Base-by-base conservation (phyloP, 2,329 filamentous ascomycete genomes). In the Fusarium lyarnte region DNA sequence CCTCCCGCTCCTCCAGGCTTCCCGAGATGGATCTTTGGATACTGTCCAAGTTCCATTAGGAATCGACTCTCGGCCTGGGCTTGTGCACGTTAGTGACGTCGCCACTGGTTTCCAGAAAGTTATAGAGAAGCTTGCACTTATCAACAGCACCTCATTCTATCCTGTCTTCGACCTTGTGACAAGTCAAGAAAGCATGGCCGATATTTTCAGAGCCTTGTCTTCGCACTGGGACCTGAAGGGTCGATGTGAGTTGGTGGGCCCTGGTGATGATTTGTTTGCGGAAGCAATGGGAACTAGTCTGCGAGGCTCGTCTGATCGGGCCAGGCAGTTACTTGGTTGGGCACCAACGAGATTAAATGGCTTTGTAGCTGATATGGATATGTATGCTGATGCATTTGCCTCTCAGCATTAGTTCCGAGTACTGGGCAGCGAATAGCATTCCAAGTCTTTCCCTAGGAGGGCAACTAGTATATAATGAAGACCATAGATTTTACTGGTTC, bases 401-500 rank as follows among this genome's bases (percentile, higher is more conserved):
- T 31, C 51, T 14, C 35, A 41, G 8, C 1, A 41, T 19, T 41
- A 41, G 51, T 19, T 10, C 5, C 0, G 19, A 2, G 5, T 13
- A 17, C 19, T 52, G 4, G 23, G 8, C 5, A 11, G 43, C 9
- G 9, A 21, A 25, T 9, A 25, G 7, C 14, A 17, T 11, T 9
- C 4, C 12, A 4, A 16, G 4, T 29, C 6, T 16, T 3, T 5
- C 5, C 2, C 21, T 17, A 9, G 19, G 19, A 29, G 2, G 3
- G 10, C 19, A 8, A 7, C 13, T n/a, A 16, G 9, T 5, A 10
- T 29, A 5, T n/a, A 16, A 29, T 12, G 9, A 8, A 17, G 19
- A 3, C 10, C 8, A 0, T 12, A 12, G 27, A 5, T 1, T 29
- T 5, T 7, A 29, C 8, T n/a, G 0, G 6, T 16, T 17, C 1